Evolutionary conservation across 768 basidiomycete genomes (phyloP).

Genomic region (Kwoniella botswanensis): DNA sequence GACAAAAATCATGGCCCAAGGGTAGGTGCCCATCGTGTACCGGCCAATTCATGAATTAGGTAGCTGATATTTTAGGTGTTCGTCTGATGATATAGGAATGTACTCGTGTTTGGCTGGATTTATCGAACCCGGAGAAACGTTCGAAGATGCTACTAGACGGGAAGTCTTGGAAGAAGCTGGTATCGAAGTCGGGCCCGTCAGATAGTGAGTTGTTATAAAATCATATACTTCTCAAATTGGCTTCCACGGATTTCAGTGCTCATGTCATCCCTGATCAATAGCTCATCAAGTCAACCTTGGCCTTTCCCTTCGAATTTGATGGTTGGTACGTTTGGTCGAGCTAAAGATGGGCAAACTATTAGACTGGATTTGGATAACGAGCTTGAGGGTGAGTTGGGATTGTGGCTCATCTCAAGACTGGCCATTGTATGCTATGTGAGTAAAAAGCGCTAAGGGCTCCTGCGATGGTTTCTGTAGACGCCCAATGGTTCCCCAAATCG

Average conservation of each 20-base stretch:
- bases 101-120: slow-evolving; percentile 94
- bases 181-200: slow-evolving; percentile 78
- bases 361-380: slow-evolving; percentile 91
- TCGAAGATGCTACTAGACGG: slow-evolving; percentile 88
- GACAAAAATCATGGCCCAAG: slow-evolving; percentile 64
- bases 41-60: not conserved
- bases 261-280: slow-evolving; percentile 8
- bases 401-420: not conserved
- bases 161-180: slow-evolving; percentile 98
- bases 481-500: slow-evolving; percentile 81
- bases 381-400: slow-evolving; percentile 70
- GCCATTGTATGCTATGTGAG: not conserved
- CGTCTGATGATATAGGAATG: slow-evolving; percentile 35
- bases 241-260: not conserved
- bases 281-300: slow-evolving; percentile 63
- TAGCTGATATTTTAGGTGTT: not conserved
- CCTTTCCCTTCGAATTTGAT: slow-evolving; percentile 89
- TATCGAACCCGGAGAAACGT: slow-evolving; percentile 89
- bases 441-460: too few species aligned
- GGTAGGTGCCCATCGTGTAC: slow-evolving; percentile 36
- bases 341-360: slow-evolving; percentile 66
- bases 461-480: slow-evolving; percentile 65
- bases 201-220: slow-evolving; percentile 63
- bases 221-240: not conserved
- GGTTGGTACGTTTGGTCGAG: slow-evolving; percentile 88